A percentile compares a stretch with the other conserved stretches of the same genome.
phyloP scores from a whole-genome alignment of 495 filamentous ascomycete genomes.

The Aspergillus wentii region DNA sequence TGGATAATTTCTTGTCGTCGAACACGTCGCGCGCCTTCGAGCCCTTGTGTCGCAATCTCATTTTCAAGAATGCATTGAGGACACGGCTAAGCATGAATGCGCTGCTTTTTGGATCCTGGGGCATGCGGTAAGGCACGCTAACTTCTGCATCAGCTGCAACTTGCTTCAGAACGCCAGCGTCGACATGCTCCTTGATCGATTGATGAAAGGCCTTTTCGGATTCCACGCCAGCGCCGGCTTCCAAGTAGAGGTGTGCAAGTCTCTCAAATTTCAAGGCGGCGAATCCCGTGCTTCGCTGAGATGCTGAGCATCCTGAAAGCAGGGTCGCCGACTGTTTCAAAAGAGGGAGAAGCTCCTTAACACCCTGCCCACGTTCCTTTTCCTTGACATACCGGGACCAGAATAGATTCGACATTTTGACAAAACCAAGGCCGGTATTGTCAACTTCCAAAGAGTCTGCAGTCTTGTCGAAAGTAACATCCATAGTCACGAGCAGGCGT shows the following conservation, averaged over 20 bases:
- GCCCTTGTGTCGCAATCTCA: conserved; percentile 31
- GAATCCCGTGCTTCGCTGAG: conserved; percentile 42
- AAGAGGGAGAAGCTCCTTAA: conserved; percentile 32
- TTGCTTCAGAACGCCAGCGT: conserved; percentile 33
- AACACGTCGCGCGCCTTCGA: conserved; percentile 27
- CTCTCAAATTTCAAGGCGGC: conserved; percentile 51
- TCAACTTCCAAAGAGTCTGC: conserved; percentile 14
- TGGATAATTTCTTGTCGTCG: conserved; percentile 32
- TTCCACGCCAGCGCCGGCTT: conserved; percentile 26
- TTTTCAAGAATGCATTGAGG: conserved; percentile 40
- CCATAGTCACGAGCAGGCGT: conserved; percentile 36
- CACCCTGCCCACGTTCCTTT: conserved; percentile 33
- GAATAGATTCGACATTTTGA: conserved; percentile 72
- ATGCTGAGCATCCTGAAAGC: conserved; percentile 30
- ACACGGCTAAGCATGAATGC: conserved; percentile 44
- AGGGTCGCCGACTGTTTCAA: conserved; percentile 47
- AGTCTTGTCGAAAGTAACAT: conserved; percentile 14
- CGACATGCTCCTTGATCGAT: conserved; percentile 44
- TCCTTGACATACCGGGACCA: conserved; percentile 59
- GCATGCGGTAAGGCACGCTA: conserved; percentile 15
- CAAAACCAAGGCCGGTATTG: conserved; percentile 22
- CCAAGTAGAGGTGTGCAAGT: conserved; percentile 42
- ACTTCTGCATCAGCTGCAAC: conserved; percentile 24
- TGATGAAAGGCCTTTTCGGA: conserved; percentile 35
- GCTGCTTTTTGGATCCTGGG: conserved; percentile 31